phyloP scores from a whole-genome alignment of 75 land plant genomes.

The Pinus albicaulis region DNA sequence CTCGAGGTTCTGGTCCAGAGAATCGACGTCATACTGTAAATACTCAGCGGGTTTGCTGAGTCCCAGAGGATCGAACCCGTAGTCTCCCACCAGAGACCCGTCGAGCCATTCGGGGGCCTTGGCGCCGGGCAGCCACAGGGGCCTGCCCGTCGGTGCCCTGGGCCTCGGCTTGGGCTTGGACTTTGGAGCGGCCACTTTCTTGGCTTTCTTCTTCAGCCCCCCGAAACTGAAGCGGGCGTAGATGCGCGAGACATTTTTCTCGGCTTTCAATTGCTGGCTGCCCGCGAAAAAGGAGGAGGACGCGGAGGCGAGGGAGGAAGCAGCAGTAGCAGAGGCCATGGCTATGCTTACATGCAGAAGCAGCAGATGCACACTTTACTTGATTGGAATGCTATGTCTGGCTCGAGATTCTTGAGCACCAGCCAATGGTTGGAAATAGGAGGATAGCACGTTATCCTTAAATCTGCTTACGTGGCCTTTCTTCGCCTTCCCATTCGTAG shows the following conservation, averaged over 20 bases:
- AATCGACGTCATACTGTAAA: constrained; percentile 81
- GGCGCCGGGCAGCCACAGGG: constrained; percentile 93
- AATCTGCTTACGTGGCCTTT: too few species aligned
- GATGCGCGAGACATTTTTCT: constrained; percentile 27
- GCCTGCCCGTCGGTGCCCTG: constrained; percentile 38
- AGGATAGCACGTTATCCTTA: too few species aligned
- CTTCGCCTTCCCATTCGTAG: too few species aligned
- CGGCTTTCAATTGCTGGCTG: constrained; percentile 20
- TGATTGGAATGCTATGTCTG: too few species aligned
- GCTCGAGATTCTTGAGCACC: too few species aligned
- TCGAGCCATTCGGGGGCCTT: constrained; percentile 88
- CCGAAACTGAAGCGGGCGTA: constrained; percentile 72
- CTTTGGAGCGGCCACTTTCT: constrained; percentile 3
- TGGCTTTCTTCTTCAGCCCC: constrained; percentile 18
- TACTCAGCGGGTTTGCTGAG: constrained; percentile 94
- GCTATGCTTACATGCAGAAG: constrained; percentile 4
- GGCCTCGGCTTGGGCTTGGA: constrained; percentile 19
- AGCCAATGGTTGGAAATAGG: too few species aligned
- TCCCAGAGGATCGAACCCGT: constrained; percentile 97
- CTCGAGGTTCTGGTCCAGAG: constrained; percentile 93
- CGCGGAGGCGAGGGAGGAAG: constrained; percentile 27
- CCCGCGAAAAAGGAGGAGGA: constrained; percentile 59
- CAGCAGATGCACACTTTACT: too few species aligned
- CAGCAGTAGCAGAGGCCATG: constrained; percentile 35
- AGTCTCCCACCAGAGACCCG: constrained; percentile 87